These are phyloP conservation scores for Zygosaccharomyces gambellarensis DNA, from an alignment of 805 yeast species.

Conservation along the genomic window DNA sequence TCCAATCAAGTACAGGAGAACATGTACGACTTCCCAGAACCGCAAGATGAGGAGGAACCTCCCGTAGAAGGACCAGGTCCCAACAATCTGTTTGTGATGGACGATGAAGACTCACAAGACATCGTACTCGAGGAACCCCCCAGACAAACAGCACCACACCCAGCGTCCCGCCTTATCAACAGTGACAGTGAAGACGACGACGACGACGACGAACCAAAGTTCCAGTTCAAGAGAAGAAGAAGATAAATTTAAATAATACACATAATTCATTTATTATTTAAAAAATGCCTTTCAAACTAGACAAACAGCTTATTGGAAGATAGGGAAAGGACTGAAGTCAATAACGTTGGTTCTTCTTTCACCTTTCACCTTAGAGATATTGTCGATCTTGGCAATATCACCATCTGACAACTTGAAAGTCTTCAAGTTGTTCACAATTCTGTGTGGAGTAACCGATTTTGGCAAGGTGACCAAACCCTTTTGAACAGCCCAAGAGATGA, in stretches of 20 bases:
- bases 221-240: slow-evolving; percentile 30
- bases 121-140: slow-evolving; percentile 1
- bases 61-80: not conserved
- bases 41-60: not conserved
- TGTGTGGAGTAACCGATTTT: slow-evolving; percentile 42
- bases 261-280: not conserved
- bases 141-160: not conserved
- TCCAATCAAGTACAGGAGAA: slow-evolving; percentile 5
- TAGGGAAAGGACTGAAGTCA: slow-evolving; percentile 26
- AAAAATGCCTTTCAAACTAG: not conserved
- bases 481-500: slow-evolving; percentile 55
- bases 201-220: slow-evolving; percentile 36
- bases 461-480: slow-evolving; percentile 54
- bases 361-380: slow-evolving; percentile 27
- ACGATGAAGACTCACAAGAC: slow-evolving; percentile 17
- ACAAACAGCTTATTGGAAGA: slow-evolving; percentile 10
- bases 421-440: slow-evolving; percentile 39
- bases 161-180: slow-evolving; percentile 5
- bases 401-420: slow-evolving; percentile 34
- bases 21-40: slow-evolving; percentile 8
- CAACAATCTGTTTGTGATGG: slow-evolving; percentile 17
- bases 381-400: slow-evolving; percentile 33
- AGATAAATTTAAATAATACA: not conserved
- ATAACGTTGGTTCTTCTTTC: slow-evolving; percentile 31
- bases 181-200: slow-evolving; percentile 28